Percentiles rank a stretch among this genome's conserved stretches.
Evolutionary conservation across 768 basidiomycete species (phyloP).

Genomic region (Trametes cubensis): DNA sequence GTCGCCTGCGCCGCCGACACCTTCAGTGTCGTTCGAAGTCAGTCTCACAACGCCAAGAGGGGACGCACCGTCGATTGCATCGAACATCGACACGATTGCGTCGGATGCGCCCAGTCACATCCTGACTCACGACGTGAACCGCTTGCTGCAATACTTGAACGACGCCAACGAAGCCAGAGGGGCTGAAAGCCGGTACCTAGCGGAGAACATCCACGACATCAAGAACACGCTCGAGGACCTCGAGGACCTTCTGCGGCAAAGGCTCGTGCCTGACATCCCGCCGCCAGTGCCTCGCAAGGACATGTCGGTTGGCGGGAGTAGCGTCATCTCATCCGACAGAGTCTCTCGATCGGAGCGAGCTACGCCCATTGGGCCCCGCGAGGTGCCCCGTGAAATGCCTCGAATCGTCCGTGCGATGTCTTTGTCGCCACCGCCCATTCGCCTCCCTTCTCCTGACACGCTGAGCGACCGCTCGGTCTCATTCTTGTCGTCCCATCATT

Average conservation of each 20-base stretch:
- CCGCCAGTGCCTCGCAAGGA: slow-evolving; percentile 42
- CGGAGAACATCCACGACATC: slow-evolving; percentile 69
- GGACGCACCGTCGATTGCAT: slow-evolving; percentile 51
- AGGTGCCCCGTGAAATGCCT: slow-evolving; percentile 17
- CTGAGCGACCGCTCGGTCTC: slow-evolving; percentile 39
- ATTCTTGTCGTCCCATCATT: slow-evolving; percentile 66
- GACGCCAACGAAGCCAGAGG: slow-evolving; percentile 67
- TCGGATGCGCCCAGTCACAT: slow-evolving; percentile 46
- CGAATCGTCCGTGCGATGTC: slow-evolving; percentile 32
- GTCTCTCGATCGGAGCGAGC: slow-evolving; percentile 12
- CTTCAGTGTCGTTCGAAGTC: slow-evolving; percentile 47
- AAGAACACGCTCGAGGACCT: slow-evolving; percentile 65
- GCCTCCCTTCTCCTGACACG: slow-evolving; percentile 43
- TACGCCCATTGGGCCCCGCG: slow-evolving; percentile 25
- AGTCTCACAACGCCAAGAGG: slow-evolving; percentile 54
- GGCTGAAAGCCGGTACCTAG: slow-evolving; percentile 64
- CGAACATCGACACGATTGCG: slow-evolving; percentile 46
- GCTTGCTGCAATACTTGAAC: slow-evolving; percentile 56
- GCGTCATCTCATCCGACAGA: slow-evolving; percentile 35
- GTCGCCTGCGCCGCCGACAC: slow-evolving; percentile 39
- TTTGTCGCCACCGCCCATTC: slow-evolving; percentile 49
- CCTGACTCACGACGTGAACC: slow-evolving; percentile 54
- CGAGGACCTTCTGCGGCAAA: slow-evolving; percentile 11
- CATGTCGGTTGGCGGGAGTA: slow-evolving; percentile 48
- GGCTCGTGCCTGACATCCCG: slow-evolving; percentile 26